Conservation (phyloP, 345 rosid species). For the Brassica incana region DNA sequence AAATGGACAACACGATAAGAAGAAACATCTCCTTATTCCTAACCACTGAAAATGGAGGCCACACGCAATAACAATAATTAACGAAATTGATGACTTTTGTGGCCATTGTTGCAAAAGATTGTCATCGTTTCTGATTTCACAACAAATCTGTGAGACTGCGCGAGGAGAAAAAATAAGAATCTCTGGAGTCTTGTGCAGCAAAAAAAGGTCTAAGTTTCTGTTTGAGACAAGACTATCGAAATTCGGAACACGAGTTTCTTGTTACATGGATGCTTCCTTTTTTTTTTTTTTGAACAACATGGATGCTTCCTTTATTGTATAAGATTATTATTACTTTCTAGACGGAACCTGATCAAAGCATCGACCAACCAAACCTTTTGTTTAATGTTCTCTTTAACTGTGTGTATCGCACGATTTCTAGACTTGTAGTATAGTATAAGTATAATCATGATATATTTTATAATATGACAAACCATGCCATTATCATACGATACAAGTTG, state of each 20-base stretch:
- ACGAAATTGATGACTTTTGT: conserved; percentile 20
- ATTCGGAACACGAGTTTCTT: background rate
- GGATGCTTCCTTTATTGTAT: background rate
- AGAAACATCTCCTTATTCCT: conserved; percentile 55
- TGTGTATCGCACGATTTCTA: no score
- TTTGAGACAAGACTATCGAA: background rate
- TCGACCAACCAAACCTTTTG: no score
- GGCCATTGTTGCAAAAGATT: conserved; percentile 2
- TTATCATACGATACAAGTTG: background rate
- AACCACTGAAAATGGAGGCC: conserved; percentile 39
- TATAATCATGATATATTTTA: background rate
- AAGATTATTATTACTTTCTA: background rate
- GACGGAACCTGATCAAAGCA: background rate
- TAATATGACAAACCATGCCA: background rate
- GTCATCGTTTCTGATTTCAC: background rate
- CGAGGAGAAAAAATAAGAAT: background rate
- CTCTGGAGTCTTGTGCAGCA: background rate
- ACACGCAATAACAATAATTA: conserved; percentile 24
- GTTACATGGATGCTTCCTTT: background rate
- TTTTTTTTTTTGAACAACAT: no score
- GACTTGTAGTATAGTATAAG: no score
- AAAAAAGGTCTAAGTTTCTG: conserved; percentile 6
- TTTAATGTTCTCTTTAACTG: no score
- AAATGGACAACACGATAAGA: conserved; percentile 51
- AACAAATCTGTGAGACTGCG: background rate